phyloP scores from a whole-genome alignment of 2,329 filamentous ascomycete genomes.

The Calonectria leucothoes region DNA sequence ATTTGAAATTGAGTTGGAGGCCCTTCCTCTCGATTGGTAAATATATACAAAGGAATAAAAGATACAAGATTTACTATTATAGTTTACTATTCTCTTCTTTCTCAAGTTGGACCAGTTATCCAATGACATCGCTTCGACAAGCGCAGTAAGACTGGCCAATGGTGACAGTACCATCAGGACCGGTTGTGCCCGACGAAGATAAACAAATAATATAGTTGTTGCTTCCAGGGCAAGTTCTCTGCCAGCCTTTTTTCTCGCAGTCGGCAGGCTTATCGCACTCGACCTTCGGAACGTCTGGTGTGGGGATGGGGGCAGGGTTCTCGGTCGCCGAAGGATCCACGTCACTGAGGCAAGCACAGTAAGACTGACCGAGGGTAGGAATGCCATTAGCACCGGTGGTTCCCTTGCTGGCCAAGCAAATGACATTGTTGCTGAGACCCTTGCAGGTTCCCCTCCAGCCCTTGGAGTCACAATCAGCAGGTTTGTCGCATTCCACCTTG shows the following conservation, averaged over 20 bases:
- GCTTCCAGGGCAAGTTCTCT: neutral
- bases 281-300: neutral
- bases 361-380: neutral
- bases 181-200: neutral
- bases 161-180: neutral
- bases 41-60: neutral
- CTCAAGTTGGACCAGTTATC: neutral
- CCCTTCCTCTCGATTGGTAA: neutral
- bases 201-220: neutral
- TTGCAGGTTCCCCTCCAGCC: neutral
- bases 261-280: slow-evolving; percentile 2
- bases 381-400: neutral
- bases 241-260: neutral
- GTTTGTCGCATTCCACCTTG: neutral
- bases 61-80: neutral
- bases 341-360: neutral
- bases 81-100: neutral
- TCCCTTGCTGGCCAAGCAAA: slow-evolving; percentile 1
- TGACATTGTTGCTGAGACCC: neutral
- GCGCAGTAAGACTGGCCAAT: neutral
- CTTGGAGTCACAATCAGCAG: neutral
- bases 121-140: neutral
- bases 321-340: neutral
- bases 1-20: too few relatives aligned
- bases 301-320: neutral